Evolutionary conservation across 2,329 filamentous ascomycete genomes (phyloP).

Genomic region (Cladosporium austrohemisphaericum): DNA sequence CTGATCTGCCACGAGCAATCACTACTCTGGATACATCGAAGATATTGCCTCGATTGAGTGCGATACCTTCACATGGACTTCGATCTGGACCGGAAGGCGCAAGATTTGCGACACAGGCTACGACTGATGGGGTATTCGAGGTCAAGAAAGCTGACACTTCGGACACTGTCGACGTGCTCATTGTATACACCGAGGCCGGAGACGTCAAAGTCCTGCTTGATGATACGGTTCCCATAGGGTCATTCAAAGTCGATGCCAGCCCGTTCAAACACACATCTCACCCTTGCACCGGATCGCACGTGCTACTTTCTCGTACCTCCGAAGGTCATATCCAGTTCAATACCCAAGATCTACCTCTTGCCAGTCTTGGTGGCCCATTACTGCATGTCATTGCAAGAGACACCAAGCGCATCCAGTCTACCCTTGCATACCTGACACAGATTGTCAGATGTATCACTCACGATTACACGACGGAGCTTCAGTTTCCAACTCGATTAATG

Average conservation of each 20-base stretch:
- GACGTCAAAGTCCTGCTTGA: constrained; percentile 27
- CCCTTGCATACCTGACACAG: constrained; percentile 80
- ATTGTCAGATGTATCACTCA: constrained; percentile 72
- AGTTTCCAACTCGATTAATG: constrained; percentile 75
- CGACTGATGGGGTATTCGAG: constrained; percentile 27
- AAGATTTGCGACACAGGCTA: constrained; percentile 27
- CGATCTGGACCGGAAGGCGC: constrained; percentile 23
- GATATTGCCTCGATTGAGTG: constrained; percentile 65
- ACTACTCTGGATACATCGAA: constrained; percentile 72
- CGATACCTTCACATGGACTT: constrained; percentile 49
- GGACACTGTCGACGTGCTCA: constrained; percentile 12
- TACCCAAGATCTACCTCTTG: constrained; percentile 26
- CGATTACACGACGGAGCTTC: constrained; percentile 79
- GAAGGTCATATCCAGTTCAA: constrained; percentile 12
- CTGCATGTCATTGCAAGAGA: constrained; percentile 81
- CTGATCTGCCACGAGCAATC: constrained; percentile 63
- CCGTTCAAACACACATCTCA: constrained; percentile 63
- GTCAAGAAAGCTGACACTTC: constrained; percentile 5
- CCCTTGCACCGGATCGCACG: constrained; percentile 69
- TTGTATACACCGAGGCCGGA: constrained; percentile 12
- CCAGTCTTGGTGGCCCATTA: constrained; percentile 50
- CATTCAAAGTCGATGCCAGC: constrained; percentile 16
- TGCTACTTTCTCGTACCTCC: constrained; percentile 50
- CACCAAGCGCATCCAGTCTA: constrained; percentile 76
- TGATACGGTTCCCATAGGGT: constrained; percentile 30